Percentiles rank a stretch among this genome's conserved stretches.
phyloP scores from a whole-genome alignment of 2,329 filamentous ascomycete species.

The Phyllosticta ampelicida region DNA sequence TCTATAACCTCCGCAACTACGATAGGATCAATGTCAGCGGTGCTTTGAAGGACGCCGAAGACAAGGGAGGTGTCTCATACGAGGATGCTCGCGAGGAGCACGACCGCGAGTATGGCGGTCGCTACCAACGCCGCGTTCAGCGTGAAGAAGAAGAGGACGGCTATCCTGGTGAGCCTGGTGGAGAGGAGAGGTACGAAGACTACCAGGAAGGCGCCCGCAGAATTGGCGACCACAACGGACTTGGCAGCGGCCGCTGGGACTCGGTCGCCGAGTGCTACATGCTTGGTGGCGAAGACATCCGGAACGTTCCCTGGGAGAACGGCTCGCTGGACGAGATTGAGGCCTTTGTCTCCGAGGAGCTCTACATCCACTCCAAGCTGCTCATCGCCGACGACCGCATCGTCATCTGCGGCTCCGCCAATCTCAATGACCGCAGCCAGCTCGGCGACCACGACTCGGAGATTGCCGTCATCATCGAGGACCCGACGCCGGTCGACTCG shows the following conservation, averaged over 20 bases:
- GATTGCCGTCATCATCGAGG: constrained; percentile 81
- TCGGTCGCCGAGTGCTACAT: constrained; percentile 74
- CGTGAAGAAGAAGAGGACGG: constrained; percentile 17
- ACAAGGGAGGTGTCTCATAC: constrained; percentile 55
- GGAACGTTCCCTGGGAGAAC: constrained; percentile 49
- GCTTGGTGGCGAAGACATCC: constrained; percentile 62
- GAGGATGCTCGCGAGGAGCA: constrained; percentile 54
- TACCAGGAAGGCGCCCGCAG: constrained; percentile 62
- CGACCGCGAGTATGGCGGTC: constrained; percentile 43
- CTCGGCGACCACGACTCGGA: constrained; percentile 78
- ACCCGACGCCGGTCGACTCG: constrained; percentile 58
- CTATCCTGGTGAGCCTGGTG: constrained; percentile 17
- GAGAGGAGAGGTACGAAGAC: constrained; percentile 44
- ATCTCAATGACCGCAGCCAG: constrained; percentile 63
- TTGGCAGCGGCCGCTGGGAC: constrained; percentile 53
- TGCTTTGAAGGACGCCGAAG: constrained; percentile 50
- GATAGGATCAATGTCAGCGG: constrained; percentile 66
- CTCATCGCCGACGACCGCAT: constrained; percentile 73
- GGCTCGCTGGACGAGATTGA: constrained; percentile 46
- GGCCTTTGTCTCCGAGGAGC: constrained; percentile 51
- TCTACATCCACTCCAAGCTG: constrained; percentile 58
- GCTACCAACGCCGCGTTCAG: constrained; percentile 20
- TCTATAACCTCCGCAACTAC: constrained; percentile 78
- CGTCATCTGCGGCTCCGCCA: constrained; percentile 70
- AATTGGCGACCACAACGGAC: constrained; percentile 36